A percentile compares a stretch with the other conserved stretches of the same genome.
phyloP scores from a whole-genome alignment of 2,329 filamentous ascomycete genomes.

The Fusarium palustre region DNA sequence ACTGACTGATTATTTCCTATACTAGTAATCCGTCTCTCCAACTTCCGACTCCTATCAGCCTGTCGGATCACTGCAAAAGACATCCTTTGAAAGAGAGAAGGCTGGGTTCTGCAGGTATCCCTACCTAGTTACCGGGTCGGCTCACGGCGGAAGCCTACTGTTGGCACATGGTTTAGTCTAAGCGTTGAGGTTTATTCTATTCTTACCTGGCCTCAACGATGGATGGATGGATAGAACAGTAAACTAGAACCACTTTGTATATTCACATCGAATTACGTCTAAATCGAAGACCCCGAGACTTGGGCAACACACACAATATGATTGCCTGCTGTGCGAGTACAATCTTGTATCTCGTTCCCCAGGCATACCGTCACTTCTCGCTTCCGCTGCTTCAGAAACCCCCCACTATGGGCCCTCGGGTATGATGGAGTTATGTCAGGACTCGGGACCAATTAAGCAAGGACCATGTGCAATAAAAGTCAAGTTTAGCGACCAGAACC shows the following conservation, averaged over 20 bases:
- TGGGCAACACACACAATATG: conserved; percentile 1
- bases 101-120: conserved; percentile 32
- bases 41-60: conserved; percentile 3
- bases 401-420: conserved; percentile 20
- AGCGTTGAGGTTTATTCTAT: conserved; percentile 11
- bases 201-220: conserved; percentile 1
- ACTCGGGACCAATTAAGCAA: conserved; percentile 42
- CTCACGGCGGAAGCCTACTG: conserved; percentile 30
- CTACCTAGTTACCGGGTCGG: conserved; percentile 11
- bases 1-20: conserved; percentile 34
- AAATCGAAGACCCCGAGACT: conserved; percentile 21
- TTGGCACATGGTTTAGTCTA: conserved; percentile 19
- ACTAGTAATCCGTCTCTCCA: conserved; percentile 24
- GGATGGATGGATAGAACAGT: background rate
- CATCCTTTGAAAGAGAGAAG: conserved; percentile 28
- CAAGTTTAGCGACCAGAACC: conserved; percentile 16
- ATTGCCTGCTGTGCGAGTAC: conserved; percentile 26
- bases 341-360: conserved; percentile 28
- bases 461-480: conserved; percentile 37
- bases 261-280: conserved; percentile 14
- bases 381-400: conserved; percentile 22
- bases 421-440: conserved; percentile 13
- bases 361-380: conserved; percentile 24
- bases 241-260: conserved; percentile 29
- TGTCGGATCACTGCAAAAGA: conserved; percentile 33